These are phyloP conservation scores for Phytophthora pinifolia DNA, from an alignment of 352 stramenopile species.

Conservation along the genomic window DNA sequence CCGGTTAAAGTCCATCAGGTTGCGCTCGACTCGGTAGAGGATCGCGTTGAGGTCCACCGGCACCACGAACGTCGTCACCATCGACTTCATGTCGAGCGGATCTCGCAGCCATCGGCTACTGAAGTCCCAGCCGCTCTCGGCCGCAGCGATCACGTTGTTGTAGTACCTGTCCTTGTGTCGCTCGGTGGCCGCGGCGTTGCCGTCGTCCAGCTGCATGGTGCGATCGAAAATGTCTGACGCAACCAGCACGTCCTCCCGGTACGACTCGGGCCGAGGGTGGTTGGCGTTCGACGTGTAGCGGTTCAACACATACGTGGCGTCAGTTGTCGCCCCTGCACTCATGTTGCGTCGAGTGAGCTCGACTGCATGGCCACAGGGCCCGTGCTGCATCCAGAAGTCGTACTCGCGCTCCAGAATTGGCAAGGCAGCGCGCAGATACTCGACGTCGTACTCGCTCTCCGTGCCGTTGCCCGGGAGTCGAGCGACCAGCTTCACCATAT, in stretches of 20 bases:
- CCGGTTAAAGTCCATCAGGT: conserved; percentile 66
- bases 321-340: conserved; percentile 5
- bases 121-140: conserved; percentile 92
- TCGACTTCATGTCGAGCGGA: conserved; percentile 64
- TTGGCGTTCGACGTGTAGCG: conserved; percentile 77
- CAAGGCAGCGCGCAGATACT: conserved; percentile 53
- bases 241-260: conserved; percentile 76
- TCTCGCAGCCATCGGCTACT: conserved; percentile 82
- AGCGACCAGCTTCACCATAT: conserved; percentile 78
- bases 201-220: conserved; percentile 29
- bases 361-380: conserved; percentile 59
- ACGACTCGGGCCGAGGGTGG: conserved; percentile 84
- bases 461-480: conserved; percentile 33
- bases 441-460: conserved; percentile 46
- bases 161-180: conserved; percentile 75
- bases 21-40: conserved; percentile 77
- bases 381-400: conserved; percentile 81
- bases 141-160: conserved; percentile 79
- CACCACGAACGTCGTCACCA: conserved; percentile 67
- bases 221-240: conserved; percentile 65
- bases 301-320: conserved; percentile 58
- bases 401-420: conserved; percentile 83
- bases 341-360: conserved; percentile 38
- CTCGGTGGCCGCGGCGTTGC: conserved; percentile 38
- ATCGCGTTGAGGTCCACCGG: conserved; percentile 88